Base-by-base conservation (phyloP, 176 grass and related monocot species). In the Saccharum officinarum region DNA sequence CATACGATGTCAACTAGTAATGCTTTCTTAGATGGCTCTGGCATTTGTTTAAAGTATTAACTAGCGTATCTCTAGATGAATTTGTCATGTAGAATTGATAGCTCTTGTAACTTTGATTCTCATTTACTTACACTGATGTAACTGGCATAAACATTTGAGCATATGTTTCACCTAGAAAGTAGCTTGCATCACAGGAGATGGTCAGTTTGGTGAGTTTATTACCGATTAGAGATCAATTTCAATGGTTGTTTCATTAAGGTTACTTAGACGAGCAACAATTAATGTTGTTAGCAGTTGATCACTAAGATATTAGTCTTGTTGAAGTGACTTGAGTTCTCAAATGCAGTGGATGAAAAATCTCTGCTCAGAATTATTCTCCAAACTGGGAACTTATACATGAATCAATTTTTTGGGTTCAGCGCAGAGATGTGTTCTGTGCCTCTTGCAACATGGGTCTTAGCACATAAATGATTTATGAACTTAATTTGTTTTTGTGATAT, bases 231-330 rank as follows among this genome's bases (percentile, higher is more conserved):
- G 11, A 33, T 77, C 15, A 31, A 31, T 42, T 59, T 77, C 6
- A 14, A 38, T 52, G 42, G 16, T 61, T 64, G 39, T 38, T 54
- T 69, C 52, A 36, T 45, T 46, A 45, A n/a, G 28, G 18, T n/a
- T 10, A 10, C 26, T 76, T 38, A 23, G 20, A 60, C 3, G 1
- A 59, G 38, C 7, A 79, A 26, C 8, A 78, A 12, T 54, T 87
- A 39, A 67, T 68, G 80, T 83, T 73, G 45, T 12, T 73, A 40
- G 22, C 52, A 67, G 41, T 28, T 80, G n/a, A 20, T 37, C 49
- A 60, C 30, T 68, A 63, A 41, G 60, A 45, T 79, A 5, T 12
- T 65, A 41, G 8, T 66, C 9, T 80, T 54, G 15, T 6, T 11
- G 7, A 54, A 26, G 61, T 22, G 30, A 28, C 10, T 23, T 54